Evolutionary conservation across 805 yeast genomes (phyloP), one percentile per base, ranked within the genome.

Genomic region (Candida tibetensis): DNA sequence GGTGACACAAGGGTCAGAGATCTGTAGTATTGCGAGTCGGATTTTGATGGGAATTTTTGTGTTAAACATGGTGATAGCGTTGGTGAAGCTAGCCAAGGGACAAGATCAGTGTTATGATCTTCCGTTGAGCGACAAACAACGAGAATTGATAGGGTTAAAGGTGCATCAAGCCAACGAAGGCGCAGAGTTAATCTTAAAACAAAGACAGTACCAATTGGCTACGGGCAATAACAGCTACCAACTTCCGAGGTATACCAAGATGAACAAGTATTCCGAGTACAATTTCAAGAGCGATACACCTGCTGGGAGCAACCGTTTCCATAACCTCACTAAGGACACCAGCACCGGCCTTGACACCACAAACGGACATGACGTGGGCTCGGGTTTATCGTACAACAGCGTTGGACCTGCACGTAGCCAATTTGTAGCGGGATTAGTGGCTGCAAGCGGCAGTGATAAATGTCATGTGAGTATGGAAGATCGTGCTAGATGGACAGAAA

Each of bases 21-120:
- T 29, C 22, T 30, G 10, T 34, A 17, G 34, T 48, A 48, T 30
- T 3, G 34, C 10, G n/a, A 26, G 48, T 16, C 48, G 50, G 22
- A 22, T 51, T 2, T 34, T 60, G 2, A 53, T 56, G 28, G 42
- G 35, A 2, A 28, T 63, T 3, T 48, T 68, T 10, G 30, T 51
- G 2, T 40, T 57, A 30, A 58, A 62, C 36, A 54, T 70, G 8
- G 21, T 51, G 8, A 27, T 54, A 2, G 53, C 69, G 16, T 19
- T 57, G 3, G 42, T 61, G 28, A 55, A 51, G 30, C 45, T 73
- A 12, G 17, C 63, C 5, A 65, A 61, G 44, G 69, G 74, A 1
- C 68, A 63, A 41, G 81, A 76, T 46, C 72, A 70, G 47, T 76
- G 81, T 45, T 47, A 60, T 25, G 81, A 76, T 49, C 57, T 76